phyloP scores from a whole-genome alignment of 179 eudicot species.

The Carnegiea gigantea region DNA sequence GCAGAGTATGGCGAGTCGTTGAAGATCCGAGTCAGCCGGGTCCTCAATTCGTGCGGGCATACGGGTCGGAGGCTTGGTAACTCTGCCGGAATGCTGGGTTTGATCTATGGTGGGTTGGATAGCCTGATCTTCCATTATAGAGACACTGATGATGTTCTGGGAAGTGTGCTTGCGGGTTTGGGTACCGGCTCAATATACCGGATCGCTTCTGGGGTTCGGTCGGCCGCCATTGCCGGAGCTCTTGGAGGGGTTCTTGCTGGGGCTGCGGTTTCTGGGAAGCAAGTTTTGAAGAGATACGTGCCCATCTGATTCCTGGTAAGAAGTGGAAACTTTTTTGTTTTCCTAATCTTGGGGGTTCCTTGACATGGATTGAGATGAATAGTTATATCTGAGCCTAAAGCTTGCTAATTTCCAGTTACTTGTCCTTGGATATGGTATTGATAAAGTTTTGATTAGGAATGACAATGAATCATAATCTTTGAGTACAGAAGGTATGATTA shows the following conservation, averaged over 20 bases:
- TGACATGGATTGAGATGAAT: neutral
- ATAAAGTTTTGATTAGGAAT: neutral
- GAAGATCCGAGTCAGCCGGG: constrained; percentile 46
- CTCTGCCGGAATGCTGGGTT: constrained; percentile 25
- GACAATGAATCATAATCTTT: neutral
- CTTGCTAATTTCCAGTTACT: neutral
- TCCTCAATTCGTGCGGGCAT: constrained; percentile 34
- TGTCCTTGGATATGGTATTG: neutral
- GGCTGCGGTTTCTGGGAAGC: constrained; percentile 30
- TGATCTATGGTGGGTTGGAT: constrained; percentile 34
- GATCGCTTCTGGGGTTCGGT: constrained; percentile 28
- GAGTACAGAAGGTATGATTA: neutral
- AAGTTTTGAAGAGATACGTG: constrained; percentile 23
- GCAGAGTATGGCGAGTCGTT: constrained; percentile 52
- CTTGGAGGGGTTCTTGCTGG: constrained; percentile 38
- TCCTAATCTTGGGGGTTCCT: too few species aligned
- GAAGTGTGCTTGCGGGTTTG: constrained; percentile 30
- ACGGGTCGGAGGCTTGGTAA: constrained; percentile 36
- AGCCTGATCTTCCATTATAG: neutral
- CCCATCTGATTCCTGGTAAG: constrained; percentile 10
- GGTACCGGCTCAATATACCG: constrained; percentile 34
- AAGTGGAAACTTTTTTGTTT: too few species aligned
- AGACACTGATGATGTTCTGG: constrained; percentile 29
- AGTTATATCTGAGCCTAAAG: neutral
- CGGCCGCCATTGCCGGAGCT: constrained; percentile 36